These are phyloP conservation scores for Lanmaoa pseudosensibilis DNA, from an alignment of 768 basidiomycete genomes.

Conservation along the genomic window DNA sequence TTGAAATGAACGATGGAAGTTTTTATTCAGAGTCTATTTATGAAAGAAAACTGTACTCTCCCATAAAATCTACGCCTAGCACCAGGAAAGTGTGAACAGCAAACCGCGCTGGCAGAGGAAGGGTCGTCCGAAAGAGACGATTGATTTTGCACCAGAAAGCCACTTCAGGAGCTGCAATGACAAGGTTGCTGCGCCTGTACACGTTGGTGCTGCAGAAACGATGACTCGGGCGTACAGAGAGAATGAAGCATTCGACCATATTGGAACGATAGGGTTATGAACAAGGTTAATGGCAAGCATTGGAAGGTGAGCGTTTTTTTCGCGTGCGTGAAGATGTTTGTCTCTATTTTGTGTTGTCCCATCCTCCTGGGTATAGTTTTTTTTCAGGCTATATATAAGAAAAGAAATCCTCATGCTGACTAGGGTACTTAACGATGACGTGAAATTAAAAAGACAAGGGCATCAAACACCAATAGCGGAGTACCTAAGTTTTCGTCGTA, in stretches of 20 bases:
- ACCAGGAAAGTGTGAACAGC: not conserved
- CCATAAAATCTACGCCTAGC: conserved; percentile 9
- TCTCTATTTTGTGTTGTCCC: conserved; percentile 9
- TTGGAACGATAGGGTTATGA: not conserved
- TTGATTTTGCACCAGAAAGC: conserved; percentile 30
- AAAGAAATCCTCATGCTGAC: conserved; percentile 20
- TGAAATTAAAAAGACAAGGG: conserved; percentile 34
- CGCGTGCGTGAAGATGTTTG: conserved; percentile 3
- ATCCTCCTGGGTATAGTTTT: not conserved
- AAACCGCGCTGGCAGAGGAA: conserved; percentile 11
- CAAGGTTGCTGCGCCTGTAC: conserved; percentile 33
- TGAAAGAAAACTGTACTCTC: conserved; percentile 12
- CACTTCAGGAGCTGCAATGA: conserved; percentile 36
- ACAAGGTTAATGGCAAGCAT: not conserved
- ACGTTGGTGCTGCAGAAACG: conserved; percentile 26
- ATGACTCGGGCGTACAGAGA: not conserved
- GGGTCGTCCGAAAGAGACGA: conserved; percentile 3
- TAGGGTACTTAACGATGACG: conserved; percentile 30
- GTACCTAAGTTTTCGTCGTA: conserved; percentile 39
- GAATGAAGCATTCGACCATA: not conserved
- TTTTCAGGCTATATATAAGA: conserved; percentile 12
- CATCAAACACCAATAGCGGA: conserved; percentile 35
- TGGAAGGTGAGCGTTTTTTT: not conserved
- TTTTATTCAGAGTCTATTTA: not conserved
- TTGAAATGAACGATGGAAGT: not conserved